phyloP scores from a whole-genome alignment of 2,329 filamentous ascomycete genomes.

The Alternaria atra region DNA sequence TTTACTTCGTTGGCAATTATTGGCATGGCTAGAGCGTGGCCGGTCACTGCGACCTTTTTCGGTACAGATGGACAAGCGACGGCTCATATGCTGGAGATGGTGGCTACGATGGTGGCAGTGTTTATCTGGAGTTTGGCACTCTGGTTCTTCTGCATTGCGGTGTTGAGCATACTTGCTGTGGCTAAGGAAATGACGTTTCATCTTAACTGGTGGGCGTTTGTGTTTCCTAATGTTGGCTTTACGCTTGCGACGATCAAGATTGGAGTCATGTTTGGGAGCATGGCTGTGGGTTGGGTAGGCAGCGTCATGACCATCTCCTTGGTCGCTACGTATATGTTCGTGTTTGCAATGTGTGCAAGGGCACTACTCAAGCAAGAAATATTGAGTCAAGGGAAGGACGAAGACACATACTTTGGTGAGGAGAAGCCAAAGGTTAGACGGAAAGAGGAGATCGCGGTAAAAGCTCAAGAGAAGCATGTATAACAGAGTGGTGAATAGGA shows the following conservation, averaged over 20 bases:
- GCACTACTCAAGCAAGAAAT: not conserved
- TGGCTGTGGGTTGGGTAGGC: not conserved
- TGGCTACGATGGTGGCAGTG: slow-evolving; percentile 1
- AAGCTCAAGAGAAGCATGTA: not conserved
- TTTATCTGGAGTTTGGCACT: slow-evolving; percentile 33
- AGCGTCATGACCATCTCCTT: not conserved
- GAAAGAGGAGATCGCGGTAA: not conserved
- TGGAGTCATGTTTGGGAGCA: not conserved
- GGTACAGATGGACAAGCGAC: not conserved
- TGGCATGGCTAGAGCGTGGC: slow-evolving; percentile 2
- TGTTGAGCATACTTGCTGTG: slow-evolving; percentile 29
- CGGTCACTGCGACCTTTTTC: not conserved
- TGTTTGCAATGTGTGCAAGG: not conserved
- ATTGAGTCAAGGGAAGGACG: not conserved
- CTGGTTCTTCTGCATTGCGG: slow-evolving; percentile 59
- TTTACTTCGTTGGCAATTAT: slow-evolving; percentile 4
- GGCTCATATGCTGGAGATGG: not conserved
- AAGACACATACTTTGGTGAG: not conserved
- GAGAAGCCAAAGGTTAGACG: not conserved
- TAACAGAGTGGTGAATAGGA: not conserved
- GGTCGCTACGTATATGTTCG: not conserved
- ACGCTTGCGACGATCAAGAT: slow-evolving; percentile 35
- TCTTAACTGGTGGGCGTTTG: slow-evolving; percentile 67
- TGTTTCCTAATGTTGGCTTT: slow-evolving; percentile 51
- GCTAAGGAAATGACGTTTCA: slow-evolving; percentile 57